A percentile compares a stretch with the other conserved stretches of the same genome.
Evolutionary conservation across 129 eudicot species (phyloP).

Genomic region (Flaveria sonorensis): DNA sequence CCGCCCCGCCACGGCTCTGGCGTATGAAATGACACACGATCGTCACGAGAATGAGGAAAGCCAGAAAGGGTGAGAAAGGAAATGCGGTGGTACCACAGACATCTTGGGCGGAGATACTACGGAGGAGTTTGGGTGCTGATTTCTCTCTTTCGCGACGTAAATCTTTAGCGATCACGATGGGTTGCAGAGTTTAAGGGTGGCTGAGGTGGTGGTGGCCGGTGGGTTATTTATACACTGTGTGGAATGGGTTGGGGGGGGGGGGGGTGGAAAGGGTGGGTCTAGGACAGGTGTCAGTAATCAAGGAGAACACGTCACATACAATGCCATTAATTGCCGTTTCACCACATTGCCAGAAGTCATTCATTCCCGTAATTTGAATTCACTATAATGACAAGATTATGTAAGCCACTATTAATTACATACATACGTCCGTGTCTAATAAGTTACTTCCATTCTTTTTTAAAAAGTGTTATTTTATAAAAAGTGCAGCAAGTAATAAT

Average conservation of each 20-base stretch:
- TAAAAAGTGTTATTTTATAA: too few species aligned
- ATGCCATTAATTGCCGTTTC: not conserved
- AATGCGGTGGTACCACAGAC: conserved; percentile 6
- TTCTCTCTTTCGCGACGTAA: too few species aligned
- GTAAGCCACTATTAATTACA: too few species aligned
- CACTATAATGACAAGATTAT: too few species aligned
- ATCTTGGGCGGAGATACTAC: not conserved
- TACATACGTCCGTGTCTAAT: too few species aligned
- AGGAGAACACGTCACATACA: not conserved
- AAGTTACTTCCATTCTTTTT: too few species aligned
- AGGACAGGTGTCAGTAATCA: not conserved
- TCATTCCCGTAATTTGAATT: not conserved
- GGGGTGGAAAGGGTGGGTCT: not conserved
- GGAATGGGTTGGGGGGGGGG: not conserved
- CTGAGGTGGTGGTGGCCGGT: not conserved
- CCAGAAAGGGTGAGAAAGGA: not conserved
- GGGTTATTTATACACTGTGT: not conserved
- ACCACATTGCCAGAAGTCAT: not conserved
- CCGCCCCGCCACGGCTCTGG: not conserved
- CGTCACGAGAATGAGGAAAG: conserved; percentile 8
- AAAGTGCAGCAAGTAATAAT: too few species aligned
- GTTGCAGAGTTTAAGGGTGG: not conserved
- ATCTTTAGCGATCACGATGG: too few species aligned
- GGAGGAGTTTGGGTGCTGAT: too few species aligned
- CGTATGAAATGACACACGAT: conserved; percentile 8